Base-by-base conservation (phyloP, 148 eudicot genomes). In the Rheum nobile region DNA sequence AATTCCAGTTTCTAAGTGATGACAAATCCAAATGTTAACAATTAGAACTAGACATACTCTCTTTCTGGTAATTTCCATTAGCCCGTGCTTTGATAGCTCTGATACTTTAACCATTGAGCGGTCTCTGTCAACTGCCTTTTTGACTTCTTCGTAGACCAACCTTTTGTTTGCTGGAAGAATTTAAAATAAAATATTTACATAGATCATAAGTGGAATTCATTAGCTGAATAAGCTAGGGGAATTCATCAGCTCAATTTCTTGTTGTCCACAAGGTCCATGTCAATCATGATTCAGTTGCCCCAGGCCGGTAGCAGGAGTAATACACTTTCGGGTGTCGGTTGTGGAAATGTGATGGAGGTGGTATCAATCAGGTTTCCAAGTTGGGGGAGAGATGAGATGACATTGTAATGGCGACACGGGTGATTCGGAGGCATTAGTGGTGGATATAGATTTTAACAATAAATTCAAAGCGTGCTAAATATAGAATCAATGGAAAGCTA, bases 11-110 rank as follows among this genome's bases (percentile, higher is more conserved):
- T 63, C 69, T 32, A 26, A 26, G 65, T 48, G 55, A 55, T 22
- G 29, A 55, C 63, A 24, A 55, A 55, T 22, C 9, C 11, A 50
- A 50, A 50, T 17, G 24, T 12, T 28, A 11, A 57, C 39, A 29
- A 26, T 7, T 63, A 63, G 29, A 63, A 16, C 10, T 16, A 63
- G 39, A 74, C 88, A 77, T 82, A 94, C 98, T 85, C 97, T 84
- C 82, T 91, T 89, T 74, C 98, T 84, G 52, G 96, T 94, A 71
- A 94, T 91, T 83, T 91, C 96, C 98, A 94, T 94, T 67, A 94
- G 83, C 76, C 97, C 98, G 61, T 94, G 82, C 78, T 84, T 87
- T 12, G 98, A 94, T 73, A 94, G 79, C 83, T 94, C 98, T 71
- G 91, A 88, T 75, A 94, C 96, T 68, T 85, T 88, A 69, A 91